Conservation (phyloP, 1,139 yeast genomes). For the Suhomyces yuchorum region DNA sequence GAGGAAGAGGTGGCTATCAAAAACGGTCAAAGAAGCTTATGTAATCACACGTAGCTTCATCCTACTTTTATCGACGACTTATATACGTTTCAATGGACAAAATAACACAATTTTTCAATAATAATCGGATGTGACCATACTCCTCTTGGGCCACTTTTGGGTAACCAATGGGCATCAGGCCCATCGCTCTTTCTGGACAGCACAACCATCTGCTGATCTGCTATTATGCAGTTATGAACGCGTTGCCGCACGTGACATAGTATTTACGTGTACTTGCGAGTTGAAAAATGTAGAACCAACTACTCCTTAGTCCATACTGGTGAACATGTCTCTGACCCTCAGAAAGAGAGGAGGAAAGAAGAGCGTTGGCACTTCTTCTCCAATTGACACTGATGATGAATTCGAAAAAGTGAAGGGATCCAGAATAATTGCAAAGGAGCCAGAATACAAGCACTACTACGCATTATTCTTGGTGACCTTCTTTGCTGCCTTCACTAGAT, state of each 20-base stretch:
- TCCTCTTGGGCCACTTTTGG: too few species aligned
- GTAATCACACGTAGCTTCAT: too few species aligned
- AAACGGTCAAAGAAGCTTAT: conserved; percentile 43
- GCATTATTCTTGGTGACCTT: conserved; percentile 56
- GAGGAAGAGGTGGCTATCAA: conserved; percentile 55
- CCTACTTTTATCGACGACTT: too few species aligned
- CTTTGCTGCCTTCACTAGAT: conserved; percentile 71
- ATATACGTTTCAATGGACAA: not conserved
- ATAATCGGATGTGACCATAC: too few species aligned
- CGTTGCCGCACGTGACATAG: conserved; percentile 2
- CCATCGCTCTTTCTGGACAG: too few species aligned
- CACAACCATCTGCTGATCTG: too few species aligned
- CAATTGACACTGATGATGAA: conserved; percentile 7
- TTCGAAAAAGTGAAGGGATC: conserved; percentile 7
- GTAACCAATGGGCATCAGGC: too few species aligned
- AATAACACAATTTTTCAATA: too few species aligned
- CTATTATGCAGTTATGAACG: not conserved
- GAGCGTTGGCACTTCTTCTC: conserved; percentile 7
- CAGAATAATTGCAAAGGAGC: conserved; percentile 22
- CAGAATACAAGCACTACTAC: conserved; percentile 39
- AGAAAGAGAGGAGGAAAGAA: conserved; percentile 29
- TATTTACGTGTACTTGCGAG: conserved; percentile 3
- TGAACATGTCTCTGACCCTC: conserved; percentile 28
- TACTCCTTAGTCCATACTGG: not conserved
- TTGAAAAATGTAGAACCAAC: not conserved